Base-by-base conservation (phyloP, 768 basidiomycete genomes). In the Inosperma sp. region DNA sequence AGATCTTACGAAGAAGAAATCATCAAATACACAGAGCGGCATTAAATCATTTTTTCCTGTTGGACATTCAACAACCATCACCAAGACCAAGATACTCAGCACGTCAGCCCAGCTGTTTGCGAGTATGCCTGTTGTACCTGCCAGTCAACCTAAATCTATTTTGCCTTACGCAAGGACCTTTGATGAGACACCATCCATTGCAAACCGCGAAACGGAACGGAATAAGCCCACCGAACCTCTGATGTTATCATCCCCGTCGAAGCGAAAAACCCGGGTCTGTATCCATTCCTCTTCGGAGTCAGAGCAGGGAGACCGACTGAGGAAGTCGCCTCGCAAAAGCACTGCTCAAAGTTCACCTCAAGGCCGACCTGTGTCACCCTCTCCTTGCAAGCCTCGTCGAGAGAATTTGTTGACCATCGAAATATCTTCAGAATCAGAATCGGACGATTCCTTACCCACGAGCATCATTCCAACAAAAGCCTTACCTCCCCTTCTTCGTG, bases 381-480 rank as follows among this genome's bases (percentile, higher is more conserved):
- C 49, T 12, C 36, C 47, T 16, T 30, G n/a, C 16, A 31, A 23
- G 21, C 17, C 25, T 34, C n/a, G 23, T 10, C 44, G 12, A 25
- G 52, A 52, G 12, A 16, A 46, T n/a, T 19, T n/a, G 10, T 16
- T 33, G 25, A 37, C 57, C 4, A 57, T 62, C 36, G 60, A 61
- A 35, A 48, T 58, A 23, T 55, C 58, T 9, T 59, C 59, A 9
- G 62, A 64, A 34, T 61, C 60, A 10, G 60, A 63, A 29, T 44
- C 43, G 4, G 59, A 61, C 41, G 19, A 17, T n/a, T 51, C 49
- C 30, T 19, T 7, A 33, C 14, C 17, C 12, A 8, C 5, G 4
- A 33, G 14, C 4, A 45, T 35, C 9, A 27, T 37, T 22, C 25
- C 19, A 6, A 9, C 43, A 22, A 52, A 52, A 31, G 5, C 39